Percentiles rank a stretch among this genome's conserved stretches.
phyloP scores from a whole-genome alignment of 108 stramenopile species.

The Nitzschia sp. region DNA sequence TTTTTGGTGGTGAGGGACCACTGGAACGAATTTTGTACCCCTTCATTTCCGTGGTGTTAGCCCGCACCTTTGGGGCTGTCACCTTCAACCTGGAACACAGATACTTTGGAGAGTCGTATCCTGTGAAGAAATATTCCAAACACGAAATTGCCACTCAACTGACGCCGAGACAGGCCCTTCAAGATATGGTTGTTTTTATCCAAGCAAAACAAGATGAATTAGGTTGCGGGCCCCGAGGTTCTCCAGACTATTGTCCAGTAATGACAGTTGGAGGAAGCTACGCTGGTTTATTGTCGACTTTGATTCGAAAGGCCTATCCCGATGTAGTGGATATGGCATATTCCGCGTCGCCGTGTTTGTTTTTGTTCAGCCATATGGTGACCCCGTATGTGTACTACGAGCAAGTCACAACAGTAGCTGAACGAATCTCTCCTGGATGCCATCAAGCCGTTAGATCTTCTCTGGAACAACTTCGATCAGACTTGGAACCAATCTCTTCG shows the following conservation, averaged over 20 bases:
- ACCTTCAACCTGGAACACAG: conserved; percentile 81
- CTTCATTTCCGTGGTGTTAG: conserved; percentile 60
- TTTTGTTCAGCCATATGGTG: conserved; percentile 57
- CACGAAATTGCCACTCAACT: conserved; percentile 39
- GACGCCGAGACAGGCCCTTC: conserved; percentile 69
- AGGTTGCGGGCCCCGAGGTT: conserved; percentile 44
- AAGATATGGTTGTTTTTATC: conserved; percentile 48
- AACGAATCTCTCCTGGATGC: conserved; percentile 56
- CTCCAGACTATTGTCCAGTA: conserved; percentile 69
- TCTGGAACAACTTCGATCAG: conserved; percentile 30
- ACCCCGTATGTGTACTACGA: conserved; percentile 60
- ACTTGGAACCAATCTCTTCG: conserved; percentile 3
- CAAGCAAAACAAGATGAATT: conserved; percentile 30
- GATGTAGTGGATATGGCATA: conserved; percentile 73
- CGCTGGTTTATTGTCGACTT: conserved; percentile 72
- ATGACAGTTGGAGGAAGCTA: conserved; percentile 79
- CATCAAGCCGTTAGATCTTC: conserved; percentile 44
- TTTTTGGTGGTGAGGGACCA: conserved; percentile 77
- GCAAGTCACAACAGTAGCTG: conserved; percentile 60
- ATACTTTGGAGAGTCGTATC: conserved; percentile 65
- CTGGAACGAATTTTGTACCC: conserved; percentile 68
- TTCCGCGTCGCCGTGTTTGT: conserved; percentile 63
- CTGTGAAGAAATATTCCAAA: conserved; percentile 33
- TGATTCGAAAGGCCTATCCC: conserved; percentile 66
- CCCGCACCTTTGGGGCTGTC: conserved; percentile 62